Evolutionary conservation across 495 filamentous ascomycete genomes (phyloP).

Genomic region (Penicillium silybi): DNA sequence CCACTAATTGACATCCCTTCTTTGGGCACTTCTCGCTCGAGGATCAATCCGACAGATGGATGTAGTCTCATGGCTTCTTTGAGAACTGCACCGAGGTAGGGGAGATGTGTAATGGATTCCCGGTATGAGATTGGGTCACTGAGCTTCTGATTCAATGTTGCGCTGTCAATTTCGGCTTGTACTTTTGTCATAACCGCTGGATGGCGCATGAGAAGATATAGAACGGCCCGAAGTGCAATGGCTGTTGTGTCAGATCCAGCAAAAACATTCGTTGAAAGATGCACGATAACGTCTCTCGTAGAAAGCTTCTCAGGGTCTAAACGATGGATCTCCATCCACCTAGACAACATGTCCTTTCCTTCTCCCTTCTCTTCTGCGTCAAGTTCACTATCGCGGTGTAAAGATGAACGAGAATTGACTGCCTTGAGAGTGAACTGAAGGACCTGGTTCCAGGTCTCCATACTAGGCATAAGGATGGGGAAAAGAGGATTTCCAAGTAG

Average conservation of each 20-base stretch:
- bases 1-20: conserved; percentile 51
- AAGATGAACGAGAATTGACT: conserved; percentile 19
- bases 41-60: conserved; percentile 57
- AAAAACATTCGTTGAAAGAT: conserved; percentile 30
- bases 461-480: conserved; percentile 31
- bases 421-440: conserved; percentile 25
- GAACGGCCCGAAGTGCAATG: conserved; percentile 54
- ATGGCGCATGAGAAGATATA: conserved; percentile 58
- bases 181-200: conserved; percentile 43
- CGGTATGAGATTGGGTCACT: conserved; percentile 36
- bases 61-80: conserved; percentile 58
- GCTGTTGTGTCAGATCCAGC: conserved; percentile 56
- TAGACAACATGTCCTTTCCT: conserved; percentile 32
- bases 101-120: conserved; percentile 41
- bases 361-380: background rate
- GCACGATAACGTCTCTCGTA: conserved; percentile 25
- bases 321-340: conserved; percentile 24
- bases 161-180: conserved; percentile 51
- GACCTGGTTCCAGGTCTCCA: conserved; percentile 33
- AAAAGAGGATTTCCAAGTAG: conserved; percentile 34
- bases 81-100: conserved; percentile 52
- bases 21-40: conserved; percentile 61
- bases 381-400: conserved; percentile 35
- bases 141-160: conserved; percentile 20
- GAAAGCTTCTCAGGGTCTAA: conserved; percentile 23